Conservation (phyloP, 345 rosid species). For the Eucalyptus cloeziana region DNA sequence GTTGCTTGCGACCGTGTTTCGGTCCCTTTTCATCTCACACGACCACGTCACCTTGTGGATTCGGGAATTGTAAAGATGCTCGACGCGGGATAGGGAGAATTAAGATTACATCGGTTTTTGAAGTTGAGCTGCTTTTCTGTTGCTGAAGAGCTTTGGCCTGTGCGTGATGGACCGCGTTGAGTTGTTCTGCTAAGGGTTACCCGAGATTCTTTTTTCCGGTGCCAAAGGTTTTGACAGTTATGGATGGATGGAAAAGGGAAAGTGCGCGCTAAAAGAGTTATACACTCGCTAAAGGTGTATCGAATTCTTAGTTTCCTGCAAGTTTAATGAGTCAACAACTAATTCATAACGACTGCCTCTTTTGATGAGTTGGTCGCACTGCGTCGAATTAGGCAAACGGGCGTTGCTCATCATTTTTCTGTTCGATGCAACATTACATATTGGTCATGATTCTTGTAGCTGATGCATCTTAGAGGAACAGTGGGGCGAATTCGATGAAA, state of each 20-base stretch:
- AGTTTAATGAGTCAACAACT: background rate
- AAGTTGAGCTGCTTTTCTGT: background rate
- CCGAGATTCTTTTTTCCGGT: background rate
- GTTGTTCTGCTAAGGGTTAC: background rate
- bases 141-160: background rate
- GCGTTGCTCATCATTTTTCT: background rate
- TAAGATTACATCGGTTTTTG: background rate
- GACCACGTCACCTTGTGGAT: background rate
- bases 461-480: background rate
- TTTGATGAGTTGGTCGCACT: background rate
- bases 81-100: background rate
- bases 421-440: background rate
- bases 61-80: background rate
- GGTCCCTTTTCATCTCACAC: background rate
- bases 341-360: background rate
- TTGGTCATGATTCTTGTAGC: background rate
- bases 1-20: background rate
- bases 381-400: background rate
- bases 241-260: background rate
- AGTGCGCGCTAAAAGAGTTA: background rate
- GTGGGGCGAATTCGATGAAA: background rate
- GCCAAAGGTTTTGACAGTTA: background rate
- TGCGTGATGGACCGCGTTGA: background rate
- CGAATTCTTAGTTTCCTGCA: background rate
- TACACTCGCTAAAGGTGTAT: background rate